Evolutionary conservation across 139 green algal species (phyloP), one percentile per base, ranked within the genome.

Genomic region (Chlorella sp.): DNA sequence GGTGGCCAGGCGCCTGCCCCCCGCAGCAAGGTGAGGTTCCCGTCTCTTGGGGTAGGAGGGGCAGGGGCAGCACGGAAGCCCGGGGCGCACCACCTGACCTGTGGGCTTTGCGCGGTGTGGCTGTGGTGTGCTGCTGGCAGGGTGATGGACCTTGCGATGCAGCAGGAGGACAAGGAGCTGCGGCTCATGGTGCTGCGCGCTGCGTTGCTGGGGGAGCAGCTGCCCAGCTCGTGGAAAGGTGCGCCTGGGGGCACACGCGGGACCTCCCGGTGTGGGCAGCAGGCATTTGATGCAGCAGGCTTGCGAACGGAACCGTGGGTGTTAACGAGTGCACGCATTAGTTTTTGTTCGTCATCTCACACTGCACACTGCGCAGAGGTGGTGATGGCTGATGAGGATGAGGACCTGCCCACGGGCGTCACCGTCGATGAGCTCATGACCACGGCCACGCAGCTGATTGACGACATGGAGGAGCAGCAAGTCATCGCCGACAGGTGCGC

Each of bases 391-490:
- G n/a, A n/a, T n/a, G n/a, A n/a, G n/a, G n/a, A n/a, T n/a, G 42
- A 55, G 6, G 72, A 73, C 5, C 3, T 89, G 27, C 81, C 81
- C 6, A 50, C 1, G 17, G 32, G 20, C 5, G 62, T 63, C 1
- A 59, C 73, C 20, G 30, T 79, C 5, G 79, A 86, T 31, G 69
- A 73, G 6, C 70, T 89, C 1, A 17, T 69, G 1, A 74, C 84
- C 14, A 79, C 84, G 1, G 70, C 74, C 27, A 61, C 61, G 0
- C 83, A 87, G 35, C 77, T 89, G 36, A 84, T 89, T 1, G 79
- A 89, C 31, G 84, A 89, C 50, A 89, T 89, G 81, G 84, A 89
- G 63, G 84, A 89, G 27, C 77, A 83, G 62, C 31, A 77, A 55
- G 69, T 78, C 50, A 42, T 79, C 2, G 49, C 34, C 1, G 77